phyloP scores from a whole-genome alignment of 495 filamentous ascomycete species.

The Neurospora intermedia region DNA sequence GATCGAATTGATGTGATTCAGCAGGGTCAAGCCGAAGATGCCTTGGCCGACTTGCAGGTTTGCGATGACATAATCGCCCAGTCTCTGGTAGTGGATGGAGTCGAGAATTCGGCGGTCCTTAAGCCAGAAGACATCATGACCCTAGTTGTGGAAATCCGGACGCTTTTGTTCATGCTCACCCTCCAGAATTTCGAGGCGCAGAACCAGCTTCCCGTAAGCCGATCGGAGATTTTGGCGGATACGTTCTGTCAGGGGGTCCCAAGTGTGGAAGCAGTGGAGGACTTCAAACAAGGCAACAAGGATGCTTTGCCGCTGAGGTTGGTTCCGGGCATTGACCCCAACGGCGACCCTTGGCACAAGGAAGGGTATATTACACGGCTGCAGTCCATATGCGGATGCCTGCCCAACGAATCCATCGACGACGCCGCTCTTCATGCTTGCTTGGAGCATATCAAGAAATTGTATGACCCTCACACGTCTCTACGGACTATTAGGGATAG shows the following conservation, averaged over 20 bases:
- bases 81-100: slow-evolving; percentile 1
- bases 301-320: slow-evolving; percentile 8
- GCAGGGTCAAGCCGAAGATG: not conserved
- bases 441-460: not conserved
- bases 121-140: slow-evolving; percentile 4
- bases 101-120: not conserved
- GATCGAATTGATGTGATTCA: slow-evolving; percentile 1
- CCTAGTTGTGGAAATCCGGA: slow-evolving; percentile 15
- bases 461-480: not conserved
- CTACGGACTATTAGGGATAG: not conserved
- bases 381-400: slow-evolving; percentile 2
- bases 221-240: slow-evolving; percentile 1
- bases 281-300: slow-evolving; percentile 2
- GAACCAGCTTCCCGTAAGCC: slow-evolving; percentile 1
- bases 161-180: slow-evolving; percentile 11
- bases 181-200: slow-evolving; percentile 2
- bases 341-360: not conserved
- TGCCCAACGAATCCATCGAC: not conserved
- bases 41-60: slow-evolving; percentile 7
- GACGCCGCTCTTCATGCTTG: not conserved
- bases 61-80: slow-evolving; percentile 11
- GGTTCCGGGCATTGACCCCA: slow-evolving; percentile 1
- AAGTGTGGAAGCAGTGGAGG: slow-evolving; percentile 5
- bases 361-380: slow-evolving; percentile 1
- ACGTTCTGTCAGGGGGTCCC: slow-evolving; percentile 11